A percentile compares a stretch with the other conserved stretches of the same genome.
phyloP scores from a whole-genome alignment of 2,329 filamentous ascomycete species.

The Aspergillus floridensis region DNA sequence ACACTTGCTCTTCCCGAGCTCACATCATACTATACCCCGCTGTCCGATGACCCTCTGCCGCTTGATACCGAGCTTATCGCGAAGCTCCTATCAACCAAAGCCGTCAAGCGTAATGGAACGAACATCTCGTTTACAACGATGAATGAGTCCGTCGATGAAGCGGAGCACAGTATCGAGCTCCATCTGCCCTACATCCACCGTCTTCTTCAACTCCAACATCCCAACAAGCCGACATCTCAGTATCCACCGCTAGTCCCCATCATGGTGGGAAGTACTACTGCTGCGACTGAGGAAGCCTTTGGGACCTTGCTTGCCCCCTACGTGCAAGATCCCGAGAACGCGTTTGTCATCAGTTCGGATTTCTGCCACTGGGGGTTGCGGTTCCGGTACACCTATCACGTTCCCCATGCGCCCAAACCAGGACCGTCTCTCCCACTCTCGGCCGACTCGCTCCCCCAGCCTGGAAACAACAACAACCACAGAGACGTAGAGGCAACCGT shows the following conservation, averaged over 20 bases:
- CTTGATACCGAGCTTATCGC: conserved; percentile 45
- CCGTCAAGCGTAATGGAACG: conserved; percentile 30
- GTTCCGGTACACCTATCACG: conserved; percentile 82
- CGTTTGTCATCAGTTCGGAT: conserved; percentile 88
- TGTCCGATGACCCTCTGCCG: conserved; percentile 43
- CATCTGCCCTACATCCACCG: conserved; percentile 93
- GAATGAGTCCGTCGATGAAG: conserved; percentile 64
- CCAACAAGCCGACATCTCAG: conserved; percentile 49
- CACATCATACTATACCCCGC: conserved; percentile 48
- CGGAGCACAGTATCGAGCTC: conserved; percentile 95
- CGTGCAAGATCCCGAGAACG: conserved; percentile 67
- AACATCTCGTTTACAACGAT: conserved; percentile 53
- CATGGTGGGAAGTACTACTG: conserved; percentile 73
- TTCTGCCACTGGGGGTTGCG: conserved; percentile 93
- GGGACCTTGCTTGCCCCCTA: conserved; percentile 75
- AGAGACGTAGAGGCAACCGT: conserved; percentile 29
- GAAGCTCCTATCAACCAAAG: conserved; percentile 32
- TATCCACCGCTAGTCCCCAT: conserved; percentile 81
- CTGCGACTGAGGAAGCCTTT: conserved; percentile 63
- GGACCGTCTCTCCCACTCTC: conserved; percentile 38
- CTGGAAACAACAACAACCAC: conserved; percentile 25
- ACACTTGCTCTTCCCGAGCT: conserved; percentile 75
- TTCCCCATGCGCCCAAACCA: conserved; percentile 47
- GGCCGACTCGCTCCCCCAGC: conserved; percentile 43
- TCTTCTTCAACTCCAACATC: conserved; percentile 57